Conservation (phyloP, 2,329 filamentous ascomycete species). For the Ramichloridium luteum region DNA sequence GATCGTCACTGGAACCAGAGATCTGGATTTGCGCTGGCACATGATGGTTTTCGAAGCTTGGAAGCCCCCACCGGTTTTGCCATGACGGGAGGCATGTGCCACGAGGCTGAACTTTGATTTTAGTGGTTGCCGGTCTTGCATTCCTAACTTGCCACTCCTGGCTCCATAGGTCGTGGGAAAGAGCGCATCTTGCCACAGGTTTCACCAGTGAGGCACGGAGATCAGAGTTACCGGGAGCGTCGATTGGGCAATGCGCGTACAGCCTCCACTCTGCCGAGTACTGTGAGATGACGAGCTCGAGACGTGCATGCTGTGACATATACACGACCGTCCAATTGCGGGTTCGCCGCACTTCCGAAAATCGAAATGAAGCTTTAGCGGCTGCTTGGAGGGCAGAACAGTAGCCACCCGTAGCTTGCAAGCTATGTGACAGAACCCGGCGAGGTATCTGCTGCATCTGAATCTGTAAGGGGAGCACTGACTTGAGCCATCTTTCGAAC, state of each 20-base stretch:
- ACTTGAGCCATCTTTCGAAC: too few species aligned
- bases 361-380: too few species aligned
- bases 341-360: too few species aligned
- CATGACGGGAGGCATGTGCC: constrained; percentile 22
- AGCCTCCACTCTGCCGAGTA: constrained; percentile 20
- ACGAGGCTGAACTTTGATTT: constrained; percentile 16
- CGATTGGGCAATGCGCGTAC: constrained; percentile 13
- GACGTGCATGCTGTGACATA: constrained; percentile 18
- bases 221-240: constrained; percentile 12
- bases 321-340: constrained; percentile 33
- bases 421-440: too few species aligned
- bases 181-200: constrained; percentile 17
- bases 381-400: too few species aligned
- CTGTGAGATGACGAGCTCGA: constrained; percentile 26
- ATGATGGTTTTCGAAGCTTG: constrained; percentile 28
- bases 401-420: too few species aligned
- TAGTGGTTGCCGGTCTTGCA: constrained; percentile 8
- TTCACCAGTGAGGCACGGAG: constrained; percentile 15
- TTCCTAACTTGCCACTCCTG: constrained; percentile 33
- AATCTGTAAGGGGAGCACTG: too few species aligned
- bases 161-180: constrained; percentile 25
- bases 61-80: constrained; percentile 26
- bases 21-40: constrained; percentile 28
- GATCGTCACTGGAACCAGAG: constrained; percentile 21
- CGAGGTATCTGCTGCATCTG: too few species aligned